phyloP scores from a whole-genome alignment of 768 basidiomycete species.

The Neoboletus subvelutipes region DNA sequence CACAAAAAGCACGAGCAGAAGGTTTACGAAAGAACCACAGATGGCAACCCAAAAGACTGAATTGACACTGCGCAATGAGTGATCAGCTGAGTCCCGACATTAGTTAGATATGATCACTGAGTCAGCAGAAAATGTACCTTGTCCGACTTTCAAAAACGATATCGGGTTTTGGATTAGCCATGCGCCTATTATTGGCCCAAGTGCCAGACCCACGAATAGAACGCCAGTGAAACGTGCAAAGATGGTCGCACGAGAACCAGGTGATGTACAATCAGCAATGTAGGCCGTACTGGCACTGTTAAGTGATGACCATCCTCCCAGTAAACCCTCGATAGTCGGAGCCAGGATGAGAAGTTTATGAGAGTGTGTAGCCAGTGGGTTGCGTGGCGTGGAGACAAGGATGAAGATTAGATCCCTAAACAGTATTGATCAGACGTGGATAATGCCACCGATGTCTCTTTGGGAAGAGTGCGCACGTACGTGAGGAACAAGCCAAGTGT shows the following conservation, averaged over 20 bases:
- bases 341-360: conserved; percentile 76
- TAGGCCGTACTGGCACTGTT: conserved; percentile 64
- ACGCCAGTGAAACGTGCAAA: conserved; percentile 73
- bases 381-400: conserved; percentile 68
- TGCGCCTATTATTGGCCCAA: conserved; percentile 72
- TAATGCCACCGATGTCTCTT: background rate
- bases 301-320: conserved; percentile 74
- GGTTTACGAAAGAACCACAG: conserved; percentile 42
- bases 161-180: conserved; percentile 48
- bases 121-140: conserved; percentile 13
- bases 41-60: conserved; percentile 57
- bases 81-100: conserved; percentile 22
- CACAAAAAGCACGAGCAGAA: conserved; percentile 61
- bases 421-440: conserved; percentile 1
- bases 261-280: conserved; percentile 79
- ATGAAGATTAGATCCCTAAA: conserved; percentile 76
- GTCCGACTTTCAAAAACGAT: conserved; percentile 29
- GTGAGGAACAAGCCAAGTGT: conserved; percentile 70
- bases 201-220: conserved; percentile 71
- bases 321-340: conserved; percentile 74
- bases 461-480: conserved; percentile 46
- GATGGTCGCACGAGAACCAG: conserved; percentile 72
- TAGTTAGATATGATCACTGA: conserved; percentile 6
- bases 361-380: conserved; percentile 58
- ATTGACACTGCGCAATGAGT: conserved; percentile 40